These are phyloP conservation scores for sunflower (Helianthus annuus) DNA, from an alignment of 129 eudicot species.

Conservation along the genomic window HanXRQr2.0-SUNRISE NC_035438.2:7044913-7045412, in stretches of 20 bases:
- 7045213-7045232: conserved; percentile 12
- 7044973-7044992: too few species aligned
- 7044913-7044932: too few species aligned
- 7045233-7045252: conserved; percentile 2
- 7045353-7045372: conserved; percentile 1
- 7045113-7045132: not conserved
- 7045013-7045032: not conserved
- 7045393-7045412: not conserved
- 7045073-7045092: not conserved
- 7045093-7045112: not conserved
- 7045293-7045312: conserved; percentile 93
- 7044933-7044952: too few species aligned
- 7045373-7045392: not conserved
- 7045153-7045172: conserved; percentile 11
- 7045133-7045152: not conserved
- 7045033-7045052: too few species aligned
- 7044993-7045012: not conserved
- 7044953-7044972: too few species aligned
- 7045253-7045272: not conserved
- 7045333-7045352: conserved; percentile 93
- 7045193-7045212: conserved; percentile 3
- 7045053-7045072: not conserved
- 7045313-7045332: conserved; percentile 88
- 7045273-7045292: conserved; percentile 49
- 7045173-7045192: conserved; percentile 11